phyloP scores from a whole-genome alignment of 805 yeast species.

The Kuraishia capsulata region DNA sequence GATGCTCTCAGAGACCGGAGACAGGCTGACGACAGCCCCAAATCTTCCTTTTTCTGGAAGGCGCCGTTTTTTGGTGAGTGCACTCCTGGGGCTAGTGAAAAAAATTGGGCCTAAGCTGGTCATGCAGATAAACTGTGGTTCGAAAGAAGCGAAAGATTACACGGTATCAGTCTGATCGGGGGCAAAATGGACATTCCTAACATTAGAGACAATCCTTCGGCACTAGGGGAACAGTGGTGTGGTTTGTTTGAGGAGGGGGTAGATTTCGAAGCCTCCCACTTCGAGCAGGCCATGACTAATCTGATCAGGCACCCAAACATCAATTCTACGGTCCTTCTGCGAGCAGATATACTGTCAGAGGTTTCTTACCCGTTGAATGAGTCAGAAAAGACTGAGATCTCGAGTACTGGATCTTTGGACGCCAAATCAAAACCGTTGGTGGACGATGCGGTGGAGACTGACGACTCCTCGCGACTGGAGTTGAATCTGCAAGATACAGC shows the following conservation, averaged over 20 bases:
- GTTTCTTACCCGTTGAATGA: too few species aligned
- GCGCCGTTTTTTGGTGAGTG: too few species aligned
- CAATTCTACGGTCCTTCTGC: slow-evolving; percentile 81
- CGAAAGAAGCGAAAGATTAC: too few species aligned
- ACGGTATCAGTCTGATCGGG: too few species aligned
- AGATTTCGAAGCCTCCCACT: slow-evolving; percentile 46
- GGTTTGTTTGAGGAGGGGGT: slow-evolving; percentile 42
- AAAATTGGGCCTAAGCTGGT: too few species aligned
- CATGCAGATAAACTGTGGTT: too few species aligned
- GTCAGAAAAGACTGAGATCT: too few species aligned
- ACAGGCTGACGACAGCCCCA: too few species aligned
- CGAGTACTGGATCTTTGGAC: too few species aligned
- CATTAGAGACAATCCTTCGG: slow-evolving; percentile 28
- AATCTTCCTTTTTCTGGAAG: too few species aligned
- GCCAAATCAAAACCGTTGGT: slow-evolving; percentile 9
- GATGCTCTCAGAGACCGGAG: not conserved
- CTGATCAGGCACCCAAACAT: slow-evolving; percentile 78
- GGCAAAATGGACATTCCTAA: slow-evolving; percentile 23
- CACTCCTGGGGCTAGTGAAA: too few species aligned
- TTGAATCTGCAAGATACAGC: slow-evolving; percentile 31
- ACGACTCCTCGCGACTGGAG: slow-evolving; percentile 10
- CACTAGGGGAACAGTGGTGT: slow-evolving; percentile 54
- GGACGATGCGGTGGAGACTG: slow-evolving; percentile 8
- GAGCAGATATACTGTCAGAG: slow-evolving; percentile 74
- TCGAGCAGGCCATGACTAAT: slow-evolving; percentile 69